Evolutionary conservation across 2,329 filamentous ascomycete genomes (phyloP).

Genomic region (Trichoderma lentiforme): DNA sequence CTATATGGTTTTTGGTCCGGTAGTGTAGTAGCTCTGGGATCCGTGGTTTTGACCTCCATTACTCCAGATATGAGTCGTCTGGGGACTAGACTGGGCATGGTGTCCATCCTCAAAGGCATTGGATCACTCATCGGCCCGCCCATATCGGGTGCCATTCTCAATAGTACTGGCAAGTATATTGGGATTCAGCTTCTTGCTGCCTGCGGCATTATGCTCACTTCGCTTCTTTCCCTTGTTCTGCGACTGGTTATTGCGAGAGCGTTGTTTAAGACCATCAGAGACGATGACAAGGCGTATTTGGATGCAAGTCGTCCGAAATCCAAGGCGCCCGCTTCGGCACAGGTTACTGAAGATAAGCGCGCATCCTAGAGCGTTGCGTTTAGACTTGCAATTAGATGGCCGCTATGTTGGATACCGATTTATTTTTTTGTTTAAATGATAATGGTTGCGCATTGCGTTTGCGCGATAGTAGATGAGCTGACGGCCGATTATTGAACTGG

Average conservation of each 20-base stretch:
- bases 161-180: slow-evolving; percentile 21
- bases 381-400: neutral
- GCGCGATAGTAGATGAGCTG: neutral
- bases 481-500: too few species aligned
- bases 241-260: slow-evolving; percentile 21
- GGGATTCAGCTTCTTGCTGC: slow-evolving; percentile 27
- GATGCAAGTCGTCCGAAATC: neutral
- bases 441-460: neutral
- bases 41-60: slow-evolving; percentile 41
- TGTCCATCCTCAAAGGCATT: slow-evolving; percentile 35
- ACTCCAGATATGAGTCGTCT: slow-evolving; percentile 38
- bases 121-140: slow-evolving; percentile 37
- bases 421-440: neutral
- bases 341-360: neutral
- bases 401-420: neutral
- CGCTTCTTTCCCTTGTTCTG: slow-evolving; percentile 21
- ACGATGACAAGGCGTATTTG: slow-evolving; percentile 12
- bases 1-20: slow-evolving; percentile 48
- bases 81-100: slow-evolving; percentile 46
- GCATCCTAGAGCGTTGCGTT: neutral
- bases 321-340: neutral
- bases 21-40: slow-evolving; percentile 41
- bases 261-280: slow-evolving; percentile 10
- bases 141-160: slow-evolving; percentile 39
- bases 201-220: slow-evolving; percentile 25